Evolutionary conservation across 805 yeast genomes (phyloP).

Genomic region (Metschnikowia reukaufii): DNA sequence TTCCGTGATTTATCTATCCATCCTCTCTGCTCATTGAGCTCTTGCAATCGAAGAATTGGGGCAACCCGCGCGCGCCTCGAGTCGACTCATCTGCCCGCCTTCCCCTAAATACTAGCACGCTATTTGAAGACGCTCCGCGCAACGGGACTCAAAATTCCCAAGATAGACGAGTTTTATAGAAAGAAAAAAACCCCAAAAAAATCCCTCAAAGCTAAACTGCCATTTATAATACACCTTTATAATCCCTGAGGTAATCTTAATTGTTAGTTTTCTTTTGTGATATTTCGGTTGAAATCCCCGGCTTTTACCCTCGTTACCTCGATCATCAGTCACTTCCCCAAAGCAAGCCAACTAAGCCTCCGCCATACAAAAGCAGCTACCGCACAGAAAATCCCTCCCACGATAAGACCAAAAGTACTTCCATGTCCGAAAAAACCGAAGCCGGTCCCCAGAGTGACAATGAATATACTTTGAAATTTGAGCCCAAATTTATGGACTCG

Average conservation of each 20-base stretch:
- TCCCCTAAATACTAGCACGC: background rate
- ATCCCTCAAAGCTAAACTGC: background rate
- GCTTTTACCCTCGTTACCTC: background rate
- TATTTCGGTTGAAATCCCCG: background rate
- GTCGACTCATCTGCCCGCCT: background rate
- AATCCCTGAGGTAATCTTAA: no score
- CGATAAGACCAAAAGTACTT: background rate
- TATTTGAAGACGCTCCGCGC: slow-evolving; percentile 3
- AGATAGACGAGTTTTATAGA: background rate
- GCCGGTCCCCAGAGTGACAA: background rate
- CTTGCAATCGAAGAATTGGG: background rate
- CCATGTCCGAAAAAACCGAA: background rate
- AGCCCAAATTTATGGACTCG: slow-evolving; percentile 30
- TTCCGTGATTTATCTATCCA: background rate
- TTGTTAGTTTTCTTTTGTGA: no score
- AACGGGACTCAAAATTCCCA: background rate
- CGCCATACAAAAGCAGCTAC: background rate
- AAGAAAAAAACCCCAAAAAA: background rate
- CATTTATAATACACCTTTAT: no score
- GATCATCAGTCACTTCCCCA: background rate
- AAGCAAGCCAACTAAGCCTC: background rate
- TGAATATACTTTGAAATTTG: slow-evolving; percentile 3
- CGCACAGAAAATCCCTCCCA: no score
- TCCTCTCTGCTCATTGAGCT: no score
- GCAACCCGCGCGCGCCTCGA: background rate